These are phyloP conservation scores for Acanthamoeba triangularis DNA, from an alignment of 208 protist genomes.

Conservation along the genomic window DNA sequence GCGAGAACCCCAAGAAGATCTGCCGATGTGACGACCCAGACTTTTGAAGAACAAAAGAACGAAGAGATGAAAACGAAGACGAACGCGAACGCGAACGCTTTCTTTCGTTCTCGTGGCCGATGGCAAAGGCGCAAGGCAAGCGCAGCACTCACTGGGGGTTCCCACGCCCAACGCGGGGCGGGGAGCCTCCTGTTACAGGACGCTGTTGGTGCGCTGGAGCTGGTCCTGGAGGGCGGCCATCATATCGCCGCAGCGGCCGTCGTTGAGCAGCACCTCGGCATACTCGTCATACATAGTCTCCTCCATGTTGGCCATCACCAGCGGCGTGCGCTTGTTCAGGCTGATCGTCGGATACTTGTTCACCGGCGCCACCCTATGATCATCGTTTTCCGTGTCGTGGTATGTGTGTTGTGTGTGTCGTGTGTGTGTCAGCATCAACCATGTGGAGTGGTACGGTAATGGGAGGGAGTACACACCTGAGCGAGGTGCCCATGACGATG, in stretches of 20 bases:
- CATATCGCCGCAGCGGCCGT: conserved; percentile 10
- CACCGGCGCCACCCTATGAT: conserved; percentile 52
- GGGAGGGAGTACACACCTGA: background rate
- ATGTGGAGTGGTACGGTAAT: background rate
- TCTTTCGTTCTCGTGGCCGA: no score
- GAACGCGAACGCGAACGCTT: no score
- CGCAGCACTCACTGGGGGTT: background rate
- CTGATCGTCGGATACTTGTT: conserved; percentile 56
- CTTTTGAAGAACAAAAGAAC: conserved; percentile 2
- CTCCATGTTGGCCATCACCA: conserved; percentile 74
- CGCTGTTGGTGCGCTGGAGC: background rate
- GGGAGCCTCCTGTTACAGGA: conserved; percentile 6
- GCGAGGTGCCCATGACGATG: conserved; percentile 74
- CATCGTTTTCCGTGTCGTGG: no score
- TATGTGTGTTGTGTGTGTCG: no score
- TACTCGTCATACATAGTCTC: conserved; percentile 38
- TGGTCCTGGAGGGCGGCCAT: conserved; percentile 40
- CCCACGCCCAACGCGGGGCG: background rate
- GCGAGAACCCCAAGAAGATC: conserved; percentile 51
- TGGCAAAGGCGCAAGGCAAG: no score
- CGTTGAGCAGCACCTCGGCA: conserved; percentile 65
- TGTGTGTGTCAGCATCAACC: no score
- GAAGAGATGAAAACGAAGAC: no score
- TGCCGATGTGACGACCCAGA: conserved; percentile 2
- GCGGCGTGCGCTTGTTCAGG: conserved; percentile 29